Evolutionary conservation across 176 grass and related monocot genomes (phyloP).

Genomic region (Zoysia pacifica): DNA sequence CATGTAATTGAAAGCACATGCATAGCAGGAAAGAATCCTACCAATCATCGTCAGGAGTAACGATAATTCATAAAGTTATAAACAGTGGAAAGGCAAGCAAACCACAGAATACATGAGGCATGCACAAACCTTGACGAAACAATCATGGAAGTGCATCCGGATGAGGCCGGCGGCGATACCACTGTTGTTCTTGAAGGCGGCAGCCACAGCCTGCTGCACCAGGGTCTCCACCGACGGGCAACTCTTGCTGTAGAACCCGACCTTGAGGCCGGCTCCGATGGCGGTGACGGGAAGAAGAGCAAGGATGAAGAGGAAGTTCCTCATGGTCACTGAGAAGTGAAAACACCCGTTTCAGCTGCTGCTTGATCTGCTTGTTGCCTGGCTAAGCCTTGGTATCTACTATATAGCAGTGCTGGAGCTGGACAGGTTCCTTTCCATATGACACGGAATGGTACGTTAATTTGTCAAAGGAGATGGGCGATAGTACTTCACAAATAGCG

Average conservation of each 20-base stretch:
- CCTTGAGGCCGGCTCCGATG: conserved; percentile 41
- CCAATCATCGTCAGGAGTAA: background rate
- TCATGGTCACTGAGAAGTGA: background rate
- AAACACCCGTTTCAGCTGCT: conserved; percentile 5
- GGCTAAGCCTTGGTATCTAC: background rate
- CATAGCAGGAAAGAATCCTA: background rate
- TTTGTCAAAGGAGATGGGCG: background rate
- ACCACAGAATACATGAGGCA: background rate
- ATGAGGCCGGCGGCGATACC: conserved; percentile 69
- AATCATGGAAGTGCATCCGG: conserved; percentile 82
- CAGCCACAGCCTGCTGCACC: conserved; percentile 58
- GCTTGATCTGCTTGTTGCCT: conserved; percentile 7
- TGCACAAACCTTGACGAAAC: conserved; percentile 57
- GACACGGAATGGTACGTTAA: background rate
- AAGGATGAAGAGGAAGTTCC: conserved; percentile 11
- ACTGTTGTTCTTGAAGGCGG: conserved; percentile 50
- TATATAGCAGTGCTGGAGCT: conserved; percentile 15
- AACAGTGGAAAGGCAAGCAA: background rate
- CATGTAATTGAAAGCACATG: background rate
- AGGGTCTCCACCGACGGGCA: conserved; percentile 48
- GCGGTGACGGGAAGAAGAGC: background rate
- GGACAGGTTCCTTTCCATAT: background rate
- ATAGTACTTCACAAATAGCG: background rate
- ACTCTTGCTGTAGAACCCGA: conserved; percentile 60
- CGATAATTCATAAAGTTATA: background rate